Evolutionary conservation across 2,329 filamentous ascomycete genomes (phyloP).

Genomic region (Tolypocladium ovalisporum): DNA sequence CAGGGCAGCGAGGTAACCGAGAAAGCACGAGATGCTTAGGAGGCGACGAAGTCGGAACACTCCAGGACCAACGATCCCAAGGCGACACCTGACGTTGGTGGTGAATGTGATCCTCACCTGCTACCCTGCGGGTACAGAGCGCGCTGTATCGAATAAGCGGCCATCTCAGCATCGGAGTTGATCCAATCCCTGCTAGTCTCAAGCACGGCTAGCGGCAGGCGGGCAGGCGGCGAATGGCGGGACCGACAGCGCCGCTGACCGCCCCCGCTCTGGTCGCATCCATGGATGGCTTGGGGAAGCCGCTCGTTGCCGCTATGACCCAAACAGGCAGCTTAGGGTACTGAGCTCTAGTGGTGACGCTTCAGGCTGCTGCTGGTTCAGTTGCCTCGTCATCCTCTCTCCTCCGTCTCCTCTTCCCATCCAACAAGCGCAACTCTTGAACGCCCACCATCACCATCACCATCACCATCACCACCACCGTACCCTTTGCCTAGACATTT

Average conservation of each 20-base stretch:
- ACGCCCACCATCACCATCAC: not conserved
- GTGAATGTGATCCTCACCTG: too few species aligned
- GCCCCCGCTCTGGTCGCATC: not conserved
- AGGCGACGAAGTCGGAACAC: slow-evolving; percentile 10
- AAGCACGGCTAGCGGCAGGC: not conserved
- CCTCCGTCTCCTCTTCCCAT: not conserved
- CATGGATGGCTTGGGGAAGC: too few species aligned
- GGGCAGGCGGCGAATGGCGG: not conserved
- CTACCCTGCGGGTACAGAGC: too few species aligned
- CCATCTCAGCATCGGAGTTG: too few species aligned
- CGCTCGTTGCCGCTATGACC: not conserved
- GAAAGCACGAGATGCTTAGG: slow-evolving; percentile 22
- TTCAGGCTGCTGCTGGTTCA: too few species aligned
- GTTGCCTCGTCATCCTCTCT: not conserved
- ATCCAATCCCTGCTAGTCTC: not conserved
- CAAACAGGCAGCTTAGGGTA: not conserved
- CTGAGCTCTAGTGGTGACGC: not conserved
- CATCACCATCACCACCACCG: not conserved
- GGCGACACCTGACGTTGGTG: slow-evolving; percentile 1
- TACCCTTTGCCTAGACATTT: not conserved
- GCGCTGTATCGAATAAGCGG: too few species aligned
- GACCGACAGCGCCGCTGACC: not conserved
- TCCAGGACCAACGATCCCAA: not conserved
- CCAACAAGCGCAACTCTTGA: not conserved
- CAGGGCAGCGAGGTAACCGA: slow-evolving; percentile 20